Evolutionary conservation across 164 flowering plant species (phyloP).

Genomic region (Liquidambar formosana): DNA sequence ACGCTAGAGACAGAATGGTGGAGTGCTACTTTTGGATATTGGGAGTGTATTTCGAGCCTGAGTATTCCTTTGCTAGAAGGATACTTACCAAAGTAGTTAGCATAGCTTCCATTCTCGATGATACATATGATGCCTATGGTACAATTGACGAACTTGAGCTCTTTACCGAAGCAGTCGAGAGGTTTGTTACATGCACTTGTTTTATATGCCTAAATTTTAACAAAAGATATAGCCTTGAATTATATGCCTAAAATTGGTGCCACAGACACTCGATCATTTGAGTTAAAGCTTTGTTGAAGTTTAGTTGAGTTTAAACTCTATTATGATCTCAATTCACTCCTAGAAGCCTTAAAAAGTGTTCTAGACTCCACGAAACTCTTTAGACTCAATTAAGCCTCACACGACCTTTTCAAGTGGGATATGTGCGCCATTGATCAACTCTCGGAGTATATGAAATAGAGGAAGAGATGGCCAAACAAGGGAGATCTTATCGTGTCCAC

Average conservation of each 20-base stretch:
- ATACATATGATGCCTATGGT: slow-evolving; percentile 21
- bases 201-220: not conserved
- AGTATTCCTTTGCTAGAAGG: no score
- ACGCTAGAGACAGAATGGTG: slow-evolving; percentile 37
- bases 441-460: slow-evolving; percentile 30
- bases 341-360: no score
- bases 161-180: slow-evolving; percentile 27
- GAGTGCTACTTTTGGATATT: slow-evolving; percentile 46
- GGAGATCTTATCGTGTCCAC: slow-evolving; percentile 10
- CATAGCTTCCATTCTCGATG: no score
- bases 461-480: slow-evolving; percentile 14
- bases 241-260: no score
- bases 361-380: no score
- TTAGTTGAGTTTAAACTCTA: no score
- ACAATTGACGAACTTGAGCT: slow-evolving; percentile 25
- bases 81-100: no score
- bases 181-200: slow-evolving; percentile 8
- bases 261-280: no score
- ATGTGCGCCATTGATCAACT: slow-evolving; percentile 9
- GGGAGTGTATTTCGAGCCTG: slow-evolving; percentile 17
- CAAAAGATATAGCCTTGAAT: no score
- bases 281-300: no score
- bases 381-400: no score
- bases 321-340: no score
- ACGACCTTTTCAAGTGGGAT: slow-evolving; percentile 33